A percentile compares a stretch with the other conserved stretches of the same genome.
Evolutionary conservation across 352 stramenopile species (phyloP).

Genomic region (Phytopythium montanum): DNA sequence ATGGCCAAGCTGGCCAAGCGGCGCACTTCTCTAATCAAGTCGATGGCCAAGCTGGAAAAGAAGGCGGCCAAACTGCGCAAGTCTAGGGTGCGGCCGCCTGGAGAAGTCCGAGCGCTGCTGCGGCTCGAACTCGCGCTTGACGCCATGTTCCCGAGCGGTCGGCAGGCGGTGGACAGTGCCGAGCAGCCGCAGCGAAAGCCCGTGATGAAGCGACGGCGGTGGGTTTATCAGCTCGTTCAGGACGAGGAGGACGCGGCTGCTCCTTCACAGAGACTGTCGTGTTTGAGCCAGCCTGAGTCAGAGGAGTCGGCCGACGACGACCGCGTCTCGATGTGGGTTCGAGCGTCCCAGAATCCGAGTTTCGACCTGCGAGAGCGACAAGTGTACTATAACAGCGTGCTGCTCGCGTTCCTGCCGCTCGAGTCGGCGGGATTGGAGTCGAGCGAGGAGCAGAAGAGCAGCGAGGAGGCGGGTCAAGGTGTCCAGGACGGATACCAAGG

Average conservation of each 20-base stretch:
- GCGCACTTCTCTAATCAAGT: constrained; percentile 38
- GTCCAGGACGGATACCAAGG: constrained; percentile 1
- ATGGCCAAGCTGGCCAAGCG: constrained; percentile 46
- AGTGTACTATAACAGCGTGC: constrained; percentile 29
- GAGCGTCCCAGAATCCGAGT: constrained; percentile 26
- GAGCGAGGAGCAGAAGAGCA: neutral
- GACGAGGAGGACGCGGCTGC: constrained; percentile 9
- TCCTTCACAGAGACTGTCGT: neutral
- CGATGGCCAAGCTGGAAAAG: constrained; percentile 42
- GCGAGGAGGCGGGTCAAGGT: neutral
- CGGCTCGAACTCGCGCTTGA: constrained; percentile 21
- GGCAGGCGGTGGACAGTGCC: neutral
- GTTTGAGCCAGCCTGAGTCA: neutral
- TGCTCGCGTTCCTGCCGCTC: constrained; percentile 16
- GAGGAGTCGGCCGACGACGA: neutral
- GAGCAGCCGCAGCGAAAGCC: neutral
- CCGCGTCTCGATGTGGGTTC: constrained; percentile 30
- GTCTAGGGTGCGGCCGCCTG: constrained; percentile 28
- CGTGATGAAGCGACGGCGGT: constrained; percentile 13
- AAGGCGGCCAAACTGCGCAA: constrained; percentile 40
- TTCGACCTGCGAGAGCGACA: constrained; percentile 20
- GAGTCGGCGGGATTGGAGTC: neutral
- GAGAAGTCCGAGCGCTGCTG: constrained; percentile 22
- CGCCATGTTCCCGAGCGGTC: constrained; percentile 23
- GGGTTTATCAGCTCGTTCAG: constrained; percentile 6